Evolutionary conservation across 225 moss, liverwort and hornwort species (phyloP).

Genomic region (Anthoceros angustus): DNA sequence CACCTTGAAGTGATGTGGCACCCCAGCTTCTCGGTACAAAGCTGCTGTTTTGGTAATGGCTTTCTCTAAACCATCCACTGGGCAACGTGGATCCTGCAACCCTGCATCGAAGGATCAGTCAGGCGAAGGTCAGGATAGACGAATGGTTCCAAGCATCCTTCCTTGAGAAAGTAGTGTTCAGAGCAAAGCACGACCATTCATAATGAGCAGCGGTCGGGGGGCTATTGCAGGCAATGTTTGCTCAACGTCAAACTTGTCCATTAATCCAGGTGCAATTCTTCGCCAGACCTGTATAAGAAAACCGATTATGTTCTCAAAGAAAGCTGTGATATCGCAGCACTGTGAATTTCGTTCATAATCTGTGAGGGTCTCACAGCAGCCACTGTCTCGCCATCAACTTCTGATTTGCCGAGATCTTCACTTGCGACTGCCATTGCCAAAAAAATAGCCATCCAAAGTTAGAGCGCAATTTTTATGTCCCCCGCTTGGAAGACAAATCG

Average conservation of each 20-base stretch:
- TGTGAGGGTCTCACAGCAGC: constrained; percentile 18
- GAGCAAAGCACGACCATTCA: constrained; percentile 37
- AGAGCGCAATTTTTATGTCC: not conserved
- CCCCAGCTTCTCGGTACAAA: constrained; percentile 38
- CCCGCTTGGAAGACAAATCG: constrained; percentile 8
- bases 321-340: not conserved
- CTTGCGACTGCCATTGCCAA: constrained; percentile 44
- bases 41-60: constrained; percentile 24
- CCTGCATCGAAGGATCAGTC: constrained; percentile 17
- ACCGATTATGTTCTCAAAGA: not conserved
- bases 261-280: constrained; percentile 65
- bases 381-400: constrained; percentile 58
- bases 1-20: constrained; percentile 57
- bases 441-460: not conserved
- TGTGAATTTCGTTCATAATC: not conserved
- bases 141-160: not conserved
- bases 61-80: constrained; percentile 38
- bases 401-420: constrained; percentile 44
- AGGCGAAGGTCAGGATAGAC: not conserved
- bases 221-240: constrained; percentile 57
- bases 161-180: not conserved
- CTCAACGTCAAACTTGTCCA: constrained; percentile 64
- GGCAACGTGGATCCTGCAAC: constrained; percentile 58
- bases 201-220: constrained; percentile 61
- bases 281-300: constrained; percentile 51